These are phyloP conservation scores for Phanerochaete carnosa DNA, from an alignment of 768 basidiomycete genomes.

Conservation along the genomic window DNA sequence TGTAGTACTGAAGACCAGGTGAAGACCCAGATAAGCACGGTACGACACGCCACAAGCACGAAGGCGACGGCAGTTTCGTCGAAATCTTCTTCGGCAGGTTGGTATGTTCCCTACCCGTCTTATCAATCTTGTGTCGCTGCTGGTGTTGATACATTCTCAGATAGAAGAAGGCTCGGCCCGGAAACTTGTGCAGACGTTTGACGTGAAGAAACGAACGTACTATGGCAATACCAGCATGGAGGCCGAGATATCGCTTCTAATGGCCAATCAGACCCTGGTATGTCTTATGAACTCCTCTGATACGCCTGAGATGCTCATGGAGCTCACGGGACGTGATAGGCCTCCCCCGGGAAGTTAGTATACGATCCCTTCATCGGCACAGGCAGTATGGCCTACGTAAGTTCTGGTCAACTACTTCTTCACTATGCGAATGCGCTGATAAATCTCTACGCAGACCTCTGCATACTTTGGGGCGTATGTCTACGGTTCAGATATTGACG, in stretches of 20 bases:
- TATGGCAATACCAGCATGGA: slow-evolving; percentile 99
- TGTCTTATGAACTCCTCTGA: slow-evolving; percentile 14
- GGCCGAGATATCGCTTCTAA: slow-evolving; percentile 88
- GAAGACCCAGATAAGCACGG: slow-evolving; percentile 51
- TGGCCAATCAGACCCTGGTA: slow-evolving; percentile 95
- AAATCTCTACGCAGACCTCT: slow-evolving; percentile 50
- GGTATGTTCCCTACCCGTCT: slow-evolving; percentile 45
- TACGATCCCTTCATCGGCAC: slow-evolving; percentile 98
- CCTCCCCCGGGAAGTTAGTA: slow-evolving; percentile 82
- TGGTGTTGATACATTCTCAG: slow-evolving; percentile 34
- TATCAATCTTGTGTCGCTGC: not conserved
- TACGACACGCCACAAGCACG: slow-evolving; percentile 42
- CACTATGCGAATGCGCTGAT: not conserved
- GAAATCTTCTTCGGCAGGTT: slow-evolving; percentile 84
- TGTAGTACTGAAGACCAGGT: slow-evolving; percentile 7
- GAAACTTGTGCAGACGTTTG: slow-evolving; percentile 62
- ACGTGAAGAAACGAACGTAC: slow-evolving; percentile 86
- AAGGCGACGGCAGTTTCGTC: slow-evolving; percentile 65
- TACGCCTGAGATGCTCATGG: not conserved
- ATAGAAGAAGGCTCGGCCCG: slow-evolving; percentile 66
- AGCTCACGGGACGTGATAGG: slow-evolving; percentile 39
- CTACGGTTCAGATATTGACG: slow-evolving; percentile 95
- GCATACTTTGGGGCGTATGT: slow-evolving; percentile 87
- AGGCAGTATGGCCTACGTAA: slow-evolving; percentile 86
- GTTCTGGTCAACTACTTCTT: slow-evolving; percentile 20